Percentiles rank a stretch among this genome's conserved stretches.
phyloP scores from a whole-genome alignment of 1,139 yeast species.

The Kazachstania sp. region DNA sequence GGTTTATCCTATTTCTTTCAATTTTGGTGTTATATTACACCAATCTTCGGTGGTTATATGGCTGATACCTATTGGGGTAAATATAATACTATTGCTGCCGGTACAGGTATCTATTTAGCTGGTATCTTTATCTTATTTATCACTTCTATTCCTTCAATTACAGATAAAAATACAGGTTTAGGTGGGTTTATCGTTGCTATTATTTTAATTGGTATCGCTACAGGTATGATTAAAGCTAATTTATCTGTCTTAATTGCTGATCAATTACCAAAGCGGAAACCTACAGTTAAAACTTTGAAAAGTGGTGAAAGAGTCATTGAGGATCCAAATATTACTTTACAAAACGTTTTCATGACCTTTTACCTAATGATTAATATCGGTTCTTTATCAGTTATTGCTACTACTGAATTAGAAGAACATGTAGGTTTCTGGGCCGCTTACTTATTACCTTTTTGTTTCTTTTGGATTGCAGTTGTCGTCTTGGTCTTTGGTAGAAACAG shows the following conservation, averaged over 20 bases:
- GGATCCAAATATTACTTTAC: conserved; percentile 63
- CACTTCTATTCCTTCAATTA: conserved; percentile 61
- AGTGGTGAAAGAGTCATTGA: conserved; percentile 61
- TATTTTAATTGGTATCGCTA: conserved; percentile 63
- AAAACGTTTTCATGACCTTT: conserved; percentile 67
- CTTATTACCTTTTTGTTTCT: conserved; percentile 60
- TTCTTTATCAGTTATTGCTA: conserved; percentile 67
- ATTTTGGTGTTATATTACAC: conserved; percentile 78
- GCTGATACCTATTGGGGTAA: conserved; percentile 73
- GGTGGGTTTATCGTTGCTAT: conserved; percentile 43
- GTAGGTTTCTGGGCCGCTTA: conserved; percentile 75
- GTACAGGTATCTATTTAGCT: conserved; percentile 49
- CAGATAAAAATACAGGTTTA: conserved; percentile 37
- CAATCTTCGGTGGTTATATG: conserved; percentile 66
- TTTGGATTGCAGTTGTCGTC: conserved; percentile 50
- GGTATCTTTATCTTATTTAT: conserved; percentile 61
- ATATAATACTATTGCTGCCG: conserved; percentile 56
- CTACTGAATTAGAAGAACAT: conserved; percentile 40
- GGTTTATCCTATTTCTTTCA: conserved; percentile 74
- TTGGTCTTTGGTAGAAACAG: conserved; percentile 48
- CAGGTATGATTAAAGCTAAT: conserved; percentile 77
- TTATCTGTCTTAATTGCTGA: conserved; percentile 75
- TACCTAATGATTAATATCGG: conserved; percentile 79
- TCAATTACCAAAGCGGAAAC: conserved; percentile 52
- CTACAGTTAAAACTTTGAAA: conserved; percentile 50